Evolutionary conservation across 2,329 filamentous ascomycete species (phyloP), one percentile per base, ranked within the genome.

Genomic region (Apiospora aurea): DNA sequence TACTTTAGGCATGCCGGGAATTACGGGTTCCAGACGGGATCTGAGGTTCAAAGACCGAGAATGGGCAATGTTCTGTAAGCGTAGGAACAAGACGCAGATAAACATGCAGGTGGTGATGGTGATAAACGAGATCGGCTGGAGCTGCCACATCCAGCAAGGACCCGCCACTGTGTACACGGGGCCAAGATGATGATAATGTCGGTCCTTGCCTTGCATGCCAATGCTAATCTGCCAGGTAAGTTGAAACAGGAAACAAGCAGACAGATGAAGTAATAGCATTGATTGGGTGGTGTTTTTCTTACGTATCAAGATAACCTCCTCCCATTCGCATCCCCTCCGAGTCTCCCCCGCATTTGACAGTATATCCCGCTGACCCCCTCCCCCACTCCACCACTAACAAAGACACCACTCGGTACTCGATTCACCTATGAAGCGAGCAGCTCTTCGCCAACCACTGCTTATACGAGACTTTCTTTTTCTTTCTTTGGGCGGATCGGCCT

Each of bases 301-400:
- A 64, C 57, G 21, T 21, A 14, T 18, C 57, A 41, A 64, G 57
- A 64, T 64, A 64, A 64, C 34, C 29, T 21, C 34, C 29, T 21
- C 53, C 21, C 57, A 34, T 34, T 57, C 57, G 57, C 57, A 64
- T 41, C 18, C n/a, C 18, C 34, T n/a, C 57, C 57, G 57, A 38
- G 57, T 29, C 57, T 64, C 34, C 57, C 57, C 57, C 57, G 57
- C 57, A 64, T 64, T 41, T 64, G 57, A 64, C 41, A 41, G 34
- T n/a, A 4, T 21, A 38, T 18, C 8, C 26, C 13, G 24, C 13
- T 14, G 24, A 10, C 7, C 18, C 57, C 34, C 16, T 38, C 53
- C 53, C 16, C 53, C 18, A 61, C 29, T 1, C 29, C 53, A 61
- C 53, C 29, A 61, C 29, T 2, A 61, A 21, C 53, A 18, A 21